Conservation (phyloP, 495 filamentous ascomycete genomes). For the Amphirosellinia nigrospora region DNA sequence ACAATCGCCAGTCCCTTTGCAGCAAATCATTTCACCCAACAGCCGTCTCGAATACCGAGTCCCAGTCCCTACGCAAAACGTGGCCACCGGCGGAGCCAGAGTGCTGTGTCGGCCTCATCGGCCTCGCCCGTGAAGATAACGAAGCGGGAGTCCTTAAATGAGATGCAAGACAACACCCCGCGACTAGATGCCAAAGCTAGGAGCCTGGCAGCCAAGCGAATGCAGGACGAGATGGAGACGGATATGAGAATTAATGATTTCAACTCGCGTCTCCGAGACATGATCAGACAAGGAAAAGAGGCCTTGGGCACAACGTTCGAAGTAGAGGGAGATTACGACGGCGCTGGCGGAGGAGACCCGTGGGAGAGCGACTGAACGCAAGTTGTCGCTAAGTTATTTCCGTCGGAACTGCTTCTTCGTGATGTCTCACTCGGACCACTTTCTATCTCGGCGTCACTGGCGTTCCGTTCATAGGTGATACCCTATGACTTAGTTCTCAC, state of each 20-base stretch:
- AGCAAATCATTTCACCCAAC: conserved; percentile 30
- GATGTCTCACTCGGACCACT: neutral
- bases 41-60: conserved; percentile 41
- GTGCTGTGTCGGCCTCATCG: conserved; percentile 40
- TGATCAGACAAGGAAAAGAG: conserved; percentile 89
- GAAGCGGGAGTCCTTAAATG: conserved; percentile 35
- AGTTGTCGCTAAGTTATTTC: neutral
- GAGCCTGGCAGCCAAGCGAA: conserved; percentile 66
- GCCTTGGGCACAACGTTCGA: conserved; percentile 82
- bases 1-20: conserved; percentile 30
- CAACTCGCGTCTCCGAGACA: conserved; percentile 75
- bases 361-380: conserved; percentile 47
- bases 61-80: conserved; percentile 32
- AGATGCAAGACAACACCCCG: conserved; percentile 46
- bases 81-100: conserved; percentile 45
- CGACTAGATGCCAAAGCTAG: conserved; percentile 66
- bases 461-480: conserved; percentile 13
- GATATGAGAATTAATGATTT: conserved; percentile 79
- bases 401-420: neutral
- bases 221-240: conserved; percentile 75
- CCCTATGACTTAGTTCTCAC: neutral
- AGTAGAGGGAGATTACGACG: conserved; percentile 54
- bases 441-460: neutral
- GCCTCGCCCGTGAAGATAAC: conserved; percentile 28
- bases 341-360: conserved; percentile 28